Evolutionary conservation across 2,329 filamentous ascomycete genomes (phyloP), one percentile per base, ranked within the genome.

Genomic region (Trichoderma atroviride): DNA sequence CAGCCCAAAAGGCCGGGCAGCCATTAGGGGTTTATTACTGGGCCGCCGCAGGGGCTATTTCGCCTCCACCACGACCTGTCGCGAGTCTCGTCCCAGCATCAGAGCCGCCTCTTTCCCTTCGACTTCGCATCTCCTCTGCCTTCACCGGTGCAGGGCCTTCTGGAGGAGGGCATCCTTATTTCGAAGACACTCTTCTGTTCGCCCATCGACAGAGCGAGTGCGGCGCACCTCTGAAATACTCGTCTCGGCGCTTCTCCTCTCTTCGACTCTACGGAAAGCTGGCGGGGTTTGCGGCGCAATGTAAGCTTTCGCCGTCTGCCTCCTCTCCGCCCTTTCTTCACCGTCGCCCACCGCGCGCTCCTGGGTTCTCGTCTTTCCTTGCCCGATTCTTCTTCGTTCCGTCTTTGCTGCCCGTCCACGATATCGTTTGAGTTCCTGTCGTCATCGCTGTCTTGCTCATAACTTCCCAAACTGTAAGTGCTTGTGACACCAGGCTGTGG

Each of bases 201-300:
- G 24, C 62, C 16, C 47, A 60, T 59, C 60, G 37, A 19, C n/a
- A 65, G 40, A 27, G 37, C 53, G 40, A 43, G 59, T 65, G 68
- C 68, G 53, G 40, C 60, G 56, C 68, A 35, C 37, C 52, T 35
- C 43, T 58, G 31, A 19, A 13, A 40, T 60, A 16, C 37, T 50
- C 57, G 11, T 50, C 47, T 43, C 47, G 35, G n/a, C 64, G 24
- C 16, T 40, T 53, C 47, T 50, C n/a, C 22, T 59, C 31, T 47
- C 24, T 64, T 16, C 35, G 64, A 50, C 47, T 65, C 19, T 10
- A n/a, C 16, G 16, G 7, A 19, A 5, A 43, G 31, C 33, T 31
- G 31, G 66, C 64, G 64, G 69, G 58, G 64, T 70, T 68, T 69
- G 64, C 69, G 69, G 62, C 69, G 69, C 69, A 68, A 70, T 70